Evolutionary conservation across 257 asterid genomes (phyloP).

Genomic region (Solanum chaucha): DNA sequence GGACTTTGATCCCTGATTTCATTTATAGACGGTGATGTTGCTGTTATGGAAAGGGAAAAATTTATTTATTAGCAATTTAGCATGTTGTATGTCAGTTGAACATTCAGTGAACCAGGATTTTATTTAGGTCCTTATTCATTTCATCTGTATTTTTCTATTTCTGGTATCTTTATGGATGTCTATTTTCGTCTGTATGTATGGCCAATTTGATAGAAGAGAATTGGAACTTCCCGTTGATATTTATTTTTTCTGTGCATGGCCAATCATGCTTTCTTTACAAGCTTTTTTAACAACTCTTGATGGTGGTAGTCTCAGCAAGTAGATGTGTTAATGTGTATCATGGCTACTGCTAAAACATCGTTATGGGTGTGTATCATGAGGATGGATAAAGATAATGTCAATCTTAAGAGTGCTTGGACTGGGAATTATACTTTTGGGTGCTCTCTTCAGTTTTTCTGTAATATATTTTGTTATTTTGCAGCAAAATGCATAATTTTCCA

Average conservation of each 20-base stretch:
- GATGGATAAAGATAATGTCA: background rate
- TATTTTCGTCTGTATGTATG: background rate
- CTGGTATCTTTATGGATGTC: background rate
- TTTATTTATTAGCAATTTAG: background rate
- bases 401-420: background rate
- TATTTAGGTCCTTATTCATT: background rate
- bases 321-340: background rate
- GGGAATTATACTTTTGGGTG: background rate
- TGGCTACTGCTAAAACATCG: background rate
- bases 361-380: background rate
- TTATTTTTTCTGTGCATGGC: background rate
- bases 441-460: background rate
- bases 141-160: background rate
- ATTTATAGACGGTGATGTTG: background rate
- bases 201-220: background rate
- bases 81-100: background rate
- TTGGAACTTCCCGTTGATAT: background rate
- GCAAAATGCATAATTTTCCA: no score
- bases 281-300: background rate
- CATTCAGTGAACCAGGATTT: background rate
- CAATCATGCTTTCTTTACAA: background rate
- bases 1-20: background rate
- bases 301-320: background rate
- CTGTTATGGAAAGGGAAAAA: background rate
- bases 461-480: background rate